These are phyloP conservation scores for Cyclostephanos invisitatus DNA, from an alignment of 108 stramenopile genomes.

Conservation along the genomic window DNA sequence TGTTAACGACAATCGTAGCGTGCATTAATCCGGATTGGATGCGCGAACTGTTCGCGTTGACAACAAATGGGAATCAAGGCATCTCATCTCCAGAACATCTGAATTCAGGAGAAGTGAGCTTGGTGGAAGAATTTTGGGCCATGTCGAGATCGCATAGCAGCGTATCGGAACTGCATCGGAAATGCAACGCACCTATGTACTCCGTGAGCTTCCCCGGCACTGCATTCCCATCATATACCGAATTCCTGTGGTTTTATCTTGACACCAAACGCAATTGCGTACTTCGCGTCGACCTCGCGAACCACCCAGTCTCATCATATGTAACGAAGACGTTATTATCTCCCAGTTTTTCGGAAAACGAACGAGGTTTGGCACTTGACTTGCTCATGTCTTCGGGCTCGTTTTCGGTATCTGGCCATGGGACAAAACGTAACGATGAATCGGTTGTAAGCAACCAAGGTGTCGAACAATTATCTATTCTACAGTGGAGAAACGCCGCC, in stretches of 20 bases:
- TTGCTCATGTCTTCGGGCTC: slow-evolving; percentile 14
- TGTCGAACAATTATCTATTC: slow-evolving; percentile 10
- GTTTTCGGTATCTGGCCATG: not conserved
- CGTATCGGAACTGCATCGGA: slow-evolving; percentile 1
- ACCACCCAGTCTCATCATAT: slow-evolving; percentile 40
- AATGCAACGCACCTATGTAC: not conserved
- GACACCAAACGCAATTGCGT: slow-evolving; percentile 38
- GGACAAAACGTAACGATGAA: not conserved
- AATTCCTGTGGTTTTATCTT: slow-evolving; percentile 26
- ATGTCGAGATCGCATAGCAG: slow-evolving; percentile 38
- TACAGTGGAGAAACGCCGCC: slow-evolving; percentile 40
- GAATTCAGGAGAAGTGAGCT: slow-evolving; percentile 33
- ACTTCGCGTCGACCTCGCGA: slow-evolving; percentile 16
- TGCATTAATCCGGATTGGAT: slow-evolving; percentile 24
- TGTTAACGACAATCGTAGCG: slow-evolving; percentile 29
- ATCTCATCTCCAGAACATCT: slow-evolving; percentile 4
- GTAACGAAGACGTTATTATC: slow-evolving; percentile 36
- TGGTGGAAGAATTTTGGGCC: slow-evolving; percentile 47
- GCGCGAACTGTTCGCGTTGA: not conserved
- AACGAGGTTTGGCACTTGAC: slow-evolving; percentile 29
- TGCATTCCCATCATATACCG: slow-evolving; percentile 19
- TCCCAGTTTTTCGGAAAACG: slow-evolving; percentile 21
- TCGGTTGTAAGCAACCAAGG: not conserved
- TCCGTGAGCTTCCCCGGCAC: not conserved
- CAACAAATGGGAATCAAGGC: not conserved